Evolutionary conservation across 257 asterid genomes (phyloP).

Genomic region (Solanum sejunctum): DNA sequence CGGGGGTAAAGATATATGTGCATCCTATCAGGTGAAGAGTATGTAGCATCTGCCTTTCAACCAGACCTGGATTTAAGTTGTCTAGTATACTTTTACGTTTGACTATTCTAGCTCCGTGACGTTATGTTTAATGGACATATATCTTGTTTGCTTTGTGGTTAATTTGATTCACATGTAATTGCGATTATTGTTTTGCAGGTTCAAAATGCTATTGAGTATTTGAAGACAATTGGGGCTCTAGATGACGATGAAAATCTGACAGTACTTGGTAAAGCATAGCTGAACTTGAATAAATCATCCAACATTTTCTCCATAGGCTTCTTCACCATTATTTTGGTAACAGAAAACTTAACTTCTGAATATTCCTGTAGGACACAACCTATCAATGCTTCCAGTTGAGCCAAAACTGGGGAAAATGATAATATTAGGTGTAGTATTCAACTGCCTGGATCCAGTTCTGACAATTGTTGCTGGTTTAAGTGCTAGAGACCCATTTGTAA

Average conservation of each 20-base stretch:
- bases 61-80: not conserved
- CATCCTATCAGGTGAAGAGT: not conserved
- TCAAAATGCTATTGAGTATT: slow-evolving; percentile 74
- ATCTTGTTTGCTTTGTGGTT: not conserved
- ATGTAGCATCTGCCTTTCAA: not conserved
- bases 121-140: not conserved
- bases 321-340: not conserved
- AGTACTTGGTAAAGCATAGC: slow-evolving; percentile 44
- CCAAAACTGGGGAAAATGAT: slow-evolving; percentile 98
- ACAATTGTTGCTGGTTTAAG: slow-evolving; percentile 90
- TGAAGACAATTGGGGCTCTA: slow-evolving; percentile 83
- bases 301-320: not conserved
- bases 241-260: slow-evolving; percentile 82
- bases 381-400: slow-evolving; percentile 92
- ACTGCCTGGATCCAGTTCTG: slow-evolving; percentile 79
- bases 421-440: slow-evolving; percentile 57
- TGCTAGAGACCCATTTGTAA: slow-evolving; percentile 83
- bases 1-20: not conserved
- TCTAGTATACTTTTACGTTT: not conserved
- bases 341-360: not conserved
- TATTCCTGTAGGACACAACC: slow-evolving; percentile 51
- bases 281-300: not conserved
- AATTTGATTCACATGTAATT: not conserved
- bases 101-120: not conserved
- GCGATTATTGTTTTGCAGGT: slow-evolving; percentile 43